Evolutionary conservation across 176 grass and related monocot genomes (phyloP).

Genomic region (Hsuehochloa calcarea): DNA sequence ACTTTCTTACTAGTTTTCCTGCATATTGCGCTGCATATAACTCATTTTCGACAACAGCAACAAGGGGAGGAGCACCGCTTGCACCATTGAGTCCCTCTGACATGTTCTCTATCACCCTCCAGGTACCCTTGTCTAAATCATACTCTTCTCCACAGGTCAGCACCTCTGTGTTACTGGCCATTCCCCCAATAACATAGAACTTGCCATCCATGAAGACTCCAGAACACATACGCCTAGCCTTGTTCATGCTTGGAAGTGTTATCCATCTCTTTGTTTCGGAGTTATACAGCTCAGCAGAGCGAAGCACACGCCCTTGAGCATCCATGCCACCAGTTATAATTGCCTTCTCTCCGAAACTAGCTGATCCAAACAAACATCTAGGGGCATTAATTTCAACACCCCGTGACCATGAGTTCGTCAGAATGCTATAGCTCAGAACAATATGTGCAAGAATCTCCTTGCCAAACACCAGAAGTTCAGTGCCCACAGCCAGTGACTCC

Average conservation of each 20-base stretch:
- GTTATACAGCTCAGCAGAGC: conserved; percentile 84
- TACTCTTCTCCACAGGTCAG: conserved; percentile 94
- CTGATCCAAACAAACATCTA: conserved; percentile 94
- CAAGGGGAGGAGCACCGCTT: conserved; percentile 83
- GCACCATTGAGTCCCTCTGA: conserved; percentile 76
- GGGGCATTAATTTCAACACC: conserved; percentile 87
- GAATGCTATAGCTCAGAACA: conserved; percentile 87
- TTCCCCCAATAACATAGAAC: conserved; percentile 93
- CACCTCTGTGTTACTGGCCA: conserved; percentile 70
- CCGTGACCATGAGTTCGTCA: conserved; percentile 84
- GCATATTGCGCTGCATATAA: conserved; percentile 82
- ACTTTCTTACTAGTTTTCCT: conserved; percentile 79
- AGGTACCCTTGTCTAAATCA: conserved; percentile 69
- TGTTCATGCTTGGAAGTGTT: conserved; percentile 83
- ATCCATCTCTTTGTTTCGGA: conserved; percentile 73
- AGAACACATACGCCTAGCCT: conserved; percentile 84
- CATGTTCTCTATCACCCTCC: conserved; percentile 88
- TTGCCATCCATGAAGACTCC: conserved; percentile 90
- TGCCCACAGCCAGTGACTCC: conserved; percentile 89
- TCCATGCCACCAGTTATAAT: conserved; percentile 89
- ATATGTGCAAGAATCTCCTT: conserved; percentile 71
- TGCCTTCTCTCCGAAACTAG: conserved; percentile 84
- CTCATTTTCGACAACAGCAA: conserved; percentile 88
- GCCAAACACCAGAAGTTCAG: conserved; percentile 93
- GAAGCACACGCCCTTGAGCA: conserved; percentile 52